Evolutionary conservation across 2,329 filamentous ascomycete genomes (phyloP).

Genomic region (Trichoderma sp.): DNA sequence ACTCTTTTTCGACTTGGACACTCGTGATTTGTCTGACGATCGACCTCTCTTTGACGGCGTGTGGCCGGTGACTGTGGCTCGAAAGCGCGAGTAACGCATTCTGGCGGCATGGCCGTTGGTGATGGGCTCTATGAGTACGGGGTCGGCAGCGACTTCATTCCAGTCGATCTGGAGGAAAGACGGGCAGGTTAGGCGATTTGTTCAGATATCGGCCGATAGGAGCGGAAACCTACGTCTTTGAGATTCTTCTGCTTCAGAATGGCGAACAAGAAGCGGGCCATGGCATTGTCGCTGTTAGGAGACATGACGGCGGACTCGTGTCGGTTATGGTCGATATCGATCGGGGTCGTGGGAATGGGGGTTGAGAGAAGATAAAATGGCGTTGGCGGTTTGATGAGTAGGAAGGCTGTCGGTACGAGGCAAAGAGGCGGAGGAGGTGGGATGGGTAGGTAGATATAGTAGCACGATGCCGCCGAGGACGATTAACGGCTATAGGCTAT

Average conservation of each 20-base stretch:
- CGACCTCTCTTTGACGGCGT: conserved; percentile 53
- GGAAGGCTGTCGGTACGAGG: neutral
- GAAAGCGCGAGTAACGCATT: conserved; percentile 61
- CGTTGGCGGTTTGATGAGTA: neutral
- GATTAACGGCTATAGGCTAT: conserved; percentile 8
- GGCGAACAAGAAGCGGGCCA: conserved; percentile 61
- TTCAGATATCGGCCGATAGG: neutral
- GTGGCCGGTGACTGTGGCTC: conserved; percentile 49
- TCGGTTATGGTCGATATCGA: neutral
- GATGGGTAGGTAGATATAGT: neutral
- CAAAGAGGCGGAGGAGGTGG: neutral
- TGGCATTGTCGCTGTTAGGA: conserved; percentile 58
- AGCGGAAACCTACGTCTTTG: conserved; percentile 56
- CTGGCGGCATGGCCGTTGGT: conserved; percentile 63
- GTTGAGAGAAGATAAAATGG: neutral
- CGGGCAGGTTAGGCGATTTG: conserved; percentile 27
- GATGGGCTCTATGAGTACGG: conserved; percentile 56
- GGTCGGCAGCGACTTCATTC: conserved; percentile 58
- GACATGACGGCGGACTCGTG: conserved; percentile 47
- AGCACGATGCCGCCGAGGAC: neutral
- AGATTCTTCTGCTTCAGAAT: conserved; percentile 63
- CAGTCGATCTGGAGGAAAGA: conserved; percentile 55
- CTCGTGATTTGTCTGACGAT: conserved; percentile 46
- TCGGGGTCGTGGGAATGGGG: neutral
- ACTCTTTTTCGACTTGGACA: conserved; percentile 51